Base-by-base conservation (phyloP, 2,329 filamentous ascomycete genomes). In the Trichoderma atrobrunneum region DNA sequence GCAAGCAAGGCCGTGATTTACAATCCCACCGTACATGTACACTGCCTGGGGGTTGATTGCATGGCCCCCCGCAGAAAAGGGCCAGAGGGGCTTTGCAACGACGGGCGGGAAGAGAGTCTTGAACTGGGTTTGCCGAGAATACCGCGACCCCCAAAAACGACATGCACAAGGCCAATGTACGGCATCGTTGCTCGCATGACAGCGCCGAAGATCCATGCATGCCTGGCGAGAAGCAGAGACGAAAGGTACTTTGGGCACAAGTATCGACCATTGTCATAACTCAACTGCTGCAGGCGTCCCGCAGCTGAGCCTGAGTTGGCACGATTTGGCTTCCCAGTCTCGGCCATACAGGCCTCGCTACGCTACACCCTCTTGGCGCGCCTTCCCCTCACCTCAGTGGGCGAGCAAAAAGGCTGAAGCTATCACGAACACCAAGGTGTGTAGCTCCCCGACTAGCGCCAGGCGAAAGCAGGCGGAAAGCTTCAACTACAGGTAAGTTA, bases 61-160 rank as follows among this genome's bases (percentile, higher is more conserved):
- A 70, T 7, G 56, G 21, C 43, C 59, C 59, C 68, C 68, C 68
- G 59, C 59, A 70, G 59, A 68, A 43, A n/a, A 7, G 39, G 39
- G 7, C 32, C 36, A 39, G 36, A 36, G 65, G 56, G 63, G 43
- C 43, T 56, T 54, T 54, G 64, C 64, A 67, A 54, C 11, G 64
- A 18, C 62, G 48, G 24, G 43, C 28, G 65, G 34, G 65, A 60
- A 43, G n/a, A 28, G 28, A 36, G 34, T 36, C 12, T 43, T 59
- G n/a, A 21, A 11, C 24, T 59, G 24, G 60, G 69, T 65, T 71
- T 71, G 69, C 69, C 69, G 69, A 71, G 69, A 71, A 60, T 71
- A 65, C 69, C 69, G 69, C 69, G 61, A 26, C n/a, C 48, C 48
- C 26, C 60, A n/a, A 60, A 26, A 18, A 43, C 18, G 7, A 39